Evolutionary conservation across 805 yeast genomes (phyloP).

Genomic region (Myxozyma monticola): DNA sequence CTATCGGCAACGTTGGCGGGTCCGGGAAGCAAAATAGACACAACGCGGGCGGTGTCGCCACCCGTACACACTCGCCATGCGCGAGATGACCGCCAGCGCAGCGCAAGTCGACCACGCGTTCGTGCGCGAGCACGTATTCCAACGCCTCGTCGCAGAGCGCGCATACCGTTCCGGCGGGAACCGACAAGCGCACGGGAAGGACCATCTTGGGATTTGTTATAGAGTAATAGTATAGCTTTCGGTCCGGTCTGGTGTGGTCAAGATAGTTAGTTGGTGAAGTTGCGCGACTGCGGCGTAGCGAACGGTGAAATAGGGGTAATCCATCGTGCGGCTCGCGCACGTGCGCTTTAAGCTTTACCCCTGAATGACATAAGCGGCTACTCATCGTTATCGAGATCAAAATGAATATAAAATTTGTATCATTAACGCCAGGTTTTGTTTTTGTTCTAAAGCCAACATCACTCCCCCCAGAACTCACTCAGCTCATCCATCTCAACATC

Average conservation of each 20-base stretch:
- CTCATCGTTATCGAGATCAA: too few relatives aligned
- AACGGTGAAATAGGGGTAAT: too few relatives aligned
- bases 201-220: too few relatives aligned
- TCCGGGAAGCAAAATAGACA: neutral
- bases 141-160: constrained; percentile 31
- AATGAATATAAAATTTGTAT: too few relatives aligned
- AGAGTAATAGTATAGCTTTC: too few relatives aligned
- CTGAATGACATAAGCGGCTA: too few relatives aligned
- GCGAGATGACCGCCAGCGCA: constrained; percentile 27
- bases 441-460: neutral
- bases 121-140: constrained; percentile 26
- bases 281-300: neutral
- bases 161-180: constrained; percentile 13
- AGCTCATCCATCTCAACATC: too few relatives aligned
- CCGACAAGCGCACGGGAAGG: neutral
- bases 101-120: constrained; percentile 27
- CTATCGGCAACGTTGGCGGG: neutral
- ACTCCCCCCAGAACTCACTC: neutral
- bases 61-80: constrained; percentile 23
- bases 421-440: too few relatives aligned
- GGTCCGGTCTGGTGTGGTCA: neutral
- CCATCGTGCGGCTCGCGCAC: too few relatives aligned
- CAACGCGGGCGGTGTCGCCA: too few relatives aligned
- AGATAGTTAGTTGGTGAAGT: neutral
- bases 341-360: too few relatives aligned